These are phyloP conservation scores for Fusarium multiceps DNA, from an alignment of 2,329 filamentous ascomycete species.

Conservation along the genomic window DNA sequence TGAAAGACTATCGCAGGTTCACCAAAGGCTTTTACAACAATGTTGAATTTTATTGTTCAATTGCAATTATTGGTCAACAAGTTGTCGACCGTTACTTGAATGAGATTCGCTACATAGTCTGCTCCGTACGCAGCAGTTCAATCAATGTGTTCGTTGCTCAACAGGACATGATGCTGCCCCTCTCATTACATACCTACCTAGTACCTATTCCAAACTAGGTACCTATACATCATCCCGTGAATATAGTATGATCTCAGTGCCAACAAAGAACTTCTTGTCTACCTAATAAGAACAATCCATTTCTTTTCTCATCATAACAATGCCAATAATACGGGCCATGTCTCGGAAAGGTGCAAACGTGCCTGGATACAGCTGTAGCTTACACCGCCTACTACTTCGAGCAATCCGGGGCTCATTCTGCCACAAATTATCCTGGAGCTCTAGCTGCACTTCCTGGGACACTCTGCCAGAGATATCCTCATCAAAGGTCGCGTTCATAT, in stretches of 20 bases:
- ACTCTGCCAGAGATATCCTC: conserved; percentile 22
- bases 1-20: not conserved
- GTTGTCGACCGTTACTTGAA: not conserved
- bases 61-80: not conserved
- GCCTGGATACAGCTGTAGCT: not conserved
- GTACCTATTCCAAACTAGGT: not conserved
- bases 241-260: not conserved
- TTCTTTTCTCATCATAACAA: not conserved
- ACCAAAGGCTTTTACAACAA: not conserved
- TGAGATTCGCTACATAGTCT: not conserved
- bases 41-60: not conserved
- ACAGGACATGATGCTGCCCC: not conserved
- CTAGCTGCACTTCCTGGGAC: conserved; percentile 10
- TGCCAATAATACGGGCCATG: not conserved
- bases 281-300: not conserved
- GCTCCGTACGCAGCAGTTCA: not conserved
- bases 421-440: conserved; percentile 32
- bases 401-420: conserved; percentile 17
- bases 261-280: not conserved
- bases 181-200: not conserved
- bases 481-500: conserved; percentile 2
- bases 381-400: conserved; percentile 28
- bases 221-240: not conserved
- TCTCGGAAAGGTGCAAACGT: not conserved
- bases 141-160: not conserved